Percentiles rank a stretch among this genome's conserved stretches.
These are phyloP conservation scores for Epichloe elymi DNA, from an alignment of 2,329 filamentous ascomycete genomes.

Conservation along the genomic window DNA sequence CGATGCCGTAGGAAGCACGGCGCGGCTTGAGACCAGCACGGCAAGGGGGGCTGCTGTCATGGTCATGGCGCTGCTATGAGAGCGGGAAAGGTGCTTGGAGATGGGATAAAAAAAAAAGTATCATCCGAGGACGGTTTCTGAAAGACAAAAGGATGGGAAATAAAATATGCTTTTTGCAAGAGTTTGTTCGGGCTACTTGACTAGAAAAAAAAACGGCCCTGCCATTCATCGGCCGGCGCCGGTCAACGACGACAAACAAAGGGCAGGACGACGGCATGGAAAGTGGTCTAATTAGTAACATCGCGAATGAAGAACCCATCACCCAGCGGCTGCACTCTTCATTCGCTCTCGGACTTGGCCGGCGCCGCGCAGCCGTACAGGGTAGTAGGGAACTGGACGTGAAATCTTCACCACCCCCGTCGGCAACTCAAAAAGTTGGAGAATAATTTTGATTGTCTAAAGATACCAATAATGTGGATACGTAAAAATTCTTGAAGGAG, in stretches of 20 bases:
- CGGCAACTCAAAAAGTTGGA: neutral
- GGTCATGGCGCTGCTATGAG: neutral
- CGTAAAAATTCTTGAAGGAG: neutral
- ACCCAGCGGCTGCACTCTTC: too few species aligned
- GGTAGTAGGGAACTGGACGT: too few species aligned
- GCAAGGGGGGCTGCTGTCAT: constrained; percentile 35
- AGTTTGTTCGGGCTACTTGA: too few species aligned
- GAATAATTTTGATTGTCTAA: neutral
- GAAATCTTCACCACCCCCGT: too few species aligned
- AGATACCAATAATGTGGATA: neutral
- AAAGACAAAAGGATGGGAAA: too few species aligned
- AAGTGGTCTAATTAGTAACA: neutral
- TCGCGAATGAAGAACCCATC: too few species aligned
- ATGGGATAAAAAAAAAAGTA: neutral
- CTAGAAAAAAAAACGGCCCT: neutral
- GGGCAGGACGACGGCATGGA: neutral
- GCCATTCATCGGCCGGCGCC: neutral
- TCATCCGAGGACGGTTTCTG: too few species aligned
- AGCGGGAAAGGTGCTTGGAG: neutral
- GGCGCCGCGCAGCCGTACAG: too few species aligned
- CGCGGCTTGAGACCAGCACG: constrained; percentile 73
- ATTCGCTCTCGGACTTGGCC: neutral
- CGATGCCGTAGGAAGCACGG: constrained; percentile 60
- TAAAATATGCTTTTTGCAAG: too few species aligned
- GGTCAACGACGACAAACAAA: too few species aligned